Evolutionary conservation across 2,329 filamentous ascomycete species (phyloP).

Genomic region (Apiospora marii): DNA sequence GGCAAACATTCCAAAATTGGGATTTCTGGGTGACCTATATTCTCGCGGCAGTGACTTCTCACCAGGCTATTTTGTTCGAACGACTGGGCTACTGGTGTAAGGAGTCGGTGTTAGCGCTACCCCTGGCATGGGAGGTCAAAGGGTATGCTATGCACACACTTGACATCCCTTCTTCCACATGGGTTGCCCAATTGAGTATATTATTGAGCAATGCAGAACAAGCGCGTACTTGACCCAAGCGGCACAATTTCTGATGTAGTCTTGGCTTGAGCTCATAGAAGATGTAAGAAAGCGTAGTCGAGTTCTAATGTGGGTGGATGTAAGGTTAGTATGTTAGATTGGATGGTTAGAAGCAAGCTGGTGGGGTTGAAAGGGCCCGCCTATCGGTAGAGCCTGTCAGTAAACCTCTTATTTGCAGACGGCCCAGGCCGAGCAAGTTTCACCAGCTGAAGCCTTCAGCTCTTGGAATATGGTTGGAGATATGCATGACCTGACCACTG

Average conservation of each 20-base stretch:
- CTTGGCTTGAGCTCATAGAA: too few species aligned
- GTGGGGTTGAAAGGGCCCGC: neutral
- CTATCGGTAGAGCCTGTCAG: neutral
- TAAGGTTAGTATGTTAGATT: neutral
- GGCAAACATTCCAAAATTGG: neutral
- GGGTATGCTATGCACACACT: too few species aligned
- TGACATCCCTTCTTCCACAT: too few species aligned
- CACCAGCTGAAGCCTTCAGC: neutral
- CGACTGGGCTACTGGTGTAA: too few species aligned
- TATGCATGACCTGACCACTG: neutral
- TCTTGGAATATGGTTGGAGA: neutral
- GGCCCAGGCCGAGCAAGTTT: neutral
- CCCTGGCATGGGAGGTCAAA: too few species aligned
- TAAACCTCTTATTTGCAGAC: neutral
- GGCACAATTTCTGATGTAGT: too few species aligned
- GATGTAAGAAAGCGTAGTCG: neutral
- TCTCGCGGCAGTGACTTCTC: too few species aligned
- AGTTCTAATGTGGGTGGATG: neutral
- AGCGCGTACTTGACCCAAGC: neutral
- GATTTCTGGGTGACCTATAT: too few species aligned
- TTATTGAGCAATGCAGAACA: neutral
- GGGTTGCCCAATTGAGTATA: too few species aligned
- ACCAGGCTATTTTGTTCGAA: too few species aligned
- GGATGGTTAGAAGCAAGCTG: neutral
- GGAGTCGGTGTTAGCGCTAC: too few species aligned